Evolutionary conservation across 257 asterid species (phyloP).

Genomic region (Salvia miltiorrhiza): DNA sequence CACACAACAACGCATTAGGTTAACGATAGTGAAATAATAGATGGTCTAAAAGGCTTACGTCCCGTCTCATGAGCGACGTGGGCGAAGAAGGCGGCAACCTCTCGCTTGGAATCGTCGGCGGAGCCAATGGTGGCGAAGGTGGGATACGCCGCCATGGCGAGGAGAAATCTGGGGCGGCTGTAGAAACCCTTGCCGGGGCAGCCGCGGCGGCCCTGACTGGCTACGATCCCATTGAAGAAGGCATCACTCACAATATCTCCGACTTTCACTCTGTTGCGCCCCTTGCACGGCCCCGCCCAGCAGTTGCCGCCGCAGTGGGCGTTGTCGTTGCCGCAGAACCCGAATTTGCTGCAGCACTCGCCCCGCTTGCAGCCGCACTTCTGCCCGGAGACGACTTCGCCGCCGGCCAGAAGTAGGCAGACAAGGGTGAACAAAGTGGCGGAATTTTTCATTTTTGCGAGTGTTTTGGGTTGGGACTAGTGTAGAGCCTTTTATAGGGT

Average conservation of each 20-base stretch:
- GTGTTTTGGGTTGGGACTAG: not conserved
- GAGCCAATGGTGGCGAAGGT: conserved; percentile 41
- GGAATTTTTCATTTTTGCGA: not conserved
- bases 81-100: conserved; percentile 54
- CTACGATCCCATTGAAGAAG: not conserved
- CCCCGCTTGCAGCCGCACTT: conserved; percentile 9
- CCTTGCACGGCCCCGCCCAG: conserved; percentile 10
- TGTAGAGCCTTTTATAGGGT: not conserved
- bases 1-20: too few relatives aligned
- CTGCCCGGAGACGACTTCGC: not conserved
- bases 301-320: conserved; percentile 12
- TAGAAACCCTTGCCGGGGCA: conserved; percentile 8
- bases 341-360: conserved; percentile 9
- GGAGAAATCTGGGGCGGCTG: conserved; percentile 34
- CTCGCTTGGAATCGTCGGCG: conserved; percentile 33
- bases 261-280: not conserved
- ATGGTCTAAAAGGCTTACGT: conserved; percentile 21
- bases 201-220: not conserved
- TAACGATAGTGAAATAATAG: too few relatives aligned
- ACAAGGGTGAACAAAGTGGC: not conserved
- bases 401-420: not conserved
- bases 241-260: not conserved
- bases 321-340: not conserved
- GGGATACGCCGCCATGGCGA: conserved; percentile 29
- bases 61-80: conserved; percentile 50